Evolutionary conservation across 495 filamentous ascomycete species (phyloP).

Genomic region (Aspergillus wentii): DNA sequence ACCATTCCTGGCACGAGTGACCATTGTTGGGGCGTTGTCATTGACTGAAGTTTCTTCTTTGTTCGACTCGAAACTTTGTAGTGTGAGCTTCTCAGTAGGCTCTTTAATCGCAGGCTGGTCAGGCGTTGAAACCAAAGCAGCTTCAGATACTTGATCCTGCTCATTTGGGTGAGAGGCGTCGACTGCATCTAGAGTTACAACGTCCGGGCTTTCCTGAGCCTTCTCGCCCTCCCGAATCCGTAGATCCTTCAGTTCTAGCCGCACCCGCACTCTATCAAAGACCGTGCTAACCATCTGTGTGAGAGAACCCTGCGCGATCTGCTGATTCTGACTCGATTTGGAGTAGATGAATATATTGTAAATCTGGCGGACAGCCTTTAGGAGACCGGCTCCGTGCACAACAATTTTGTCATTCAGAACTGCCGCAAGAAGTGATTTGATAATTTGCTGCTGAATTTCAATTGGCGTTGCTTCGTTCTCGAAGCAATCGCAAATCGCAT

Average conservation of each 20-base stretch:
- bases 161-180: conserved; percentile 33
- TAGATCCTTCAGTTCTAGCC: conserved; percentile 82
- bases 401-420: conserved; percentile 98
- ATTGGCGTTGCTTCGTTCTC: conserved; percentile 87
- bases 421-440: conserved; percentile 91
- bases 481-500: conserved; percentile 99
- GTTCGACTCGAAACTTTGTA: conserved; percentile 91
- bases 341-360: conserved; percentile 98
- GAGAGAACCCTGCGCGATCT: conserved; percentile 91
- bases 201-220: conserved; percentile 24
- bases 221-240: conserved; percentile 42
- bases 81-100: conserved; percentile 74
- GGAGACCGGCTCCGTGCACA: conserved; percentile 90
- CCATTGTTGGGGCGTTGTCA: conserved; percentile 88
- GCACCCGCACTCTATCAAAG: conserved; percentile 87
- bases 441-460: conserved; percentile 94
- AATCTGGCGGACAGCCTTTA: conserved; percentile 97
- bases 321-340: conserved; percentile 85
- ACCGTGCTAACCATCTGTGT: conserved; percentile 99
- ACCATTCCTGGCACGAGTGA: conserved; percentile 67
- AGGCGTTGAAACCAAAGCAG: conserved; percentile 41
- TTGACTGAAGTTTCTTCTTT: conserved; percentile 90
- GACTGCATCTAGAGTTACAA: conserved; percentile 28
- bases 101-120: conserved; percentile 56
- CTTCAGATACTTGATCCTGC: conserved; percentile 43